Evolutionary conservation across 176 grass and related monocot species (phyloP).

Genomic region (Hyparrhenia diplandra): DNA sequence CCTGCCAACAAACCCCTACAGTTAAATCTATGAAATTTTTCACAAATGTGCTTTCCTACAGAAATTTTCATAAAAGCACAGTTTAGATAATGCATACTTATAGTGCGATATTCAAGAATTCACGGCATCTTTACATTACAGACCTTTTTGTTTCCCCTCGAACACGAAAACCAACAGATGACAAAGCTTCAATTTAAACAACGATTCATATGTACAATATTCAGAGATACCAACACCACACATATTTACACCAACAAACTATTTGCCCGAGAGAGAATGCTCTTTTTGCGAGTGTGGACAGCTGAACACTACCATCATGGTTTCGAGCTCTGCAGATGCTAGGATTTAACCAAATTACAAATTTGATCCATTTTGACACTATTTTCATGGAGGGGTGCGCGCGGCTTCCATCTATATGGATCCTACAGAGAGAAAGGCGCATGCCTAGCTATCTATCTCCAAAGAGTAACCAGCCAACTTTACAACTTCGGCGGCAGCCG

Average conservation of each 20-base stretch:
- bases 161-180: neutral
- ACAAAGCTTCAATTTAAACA: neutral
- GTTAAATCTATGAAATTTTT: neutral
- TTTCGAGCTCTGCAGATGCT: conserved; percentile 12
- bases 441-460: neutral
- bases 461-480: neutral
- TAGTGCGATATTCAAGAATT: neutral
- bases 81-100: neutral
- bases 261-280: neutral
- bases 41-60: no score
- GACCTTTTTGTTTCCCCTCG: neutral
- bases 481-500: conserved; percentile 60
- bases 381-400: neutral
- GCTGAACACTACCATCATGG: neutral
- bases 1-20: neutral
- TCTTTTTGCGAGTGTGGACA: neutral
- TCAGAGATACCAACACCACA: neutral
- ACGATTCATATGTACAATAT: conserved; percentile 23
- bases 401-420: neutral
- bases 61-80: neutral
- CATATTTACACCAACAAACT: conserved; percentile 4
- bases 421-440: conserved; percentile 15
- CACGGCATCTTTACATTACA: neutral
- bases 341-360: neutral
- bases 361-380: neutral